phyloP scores from a whole-genome alignment of 768 basidiomycete genomes.

The Suillus bovinus region DNA sequence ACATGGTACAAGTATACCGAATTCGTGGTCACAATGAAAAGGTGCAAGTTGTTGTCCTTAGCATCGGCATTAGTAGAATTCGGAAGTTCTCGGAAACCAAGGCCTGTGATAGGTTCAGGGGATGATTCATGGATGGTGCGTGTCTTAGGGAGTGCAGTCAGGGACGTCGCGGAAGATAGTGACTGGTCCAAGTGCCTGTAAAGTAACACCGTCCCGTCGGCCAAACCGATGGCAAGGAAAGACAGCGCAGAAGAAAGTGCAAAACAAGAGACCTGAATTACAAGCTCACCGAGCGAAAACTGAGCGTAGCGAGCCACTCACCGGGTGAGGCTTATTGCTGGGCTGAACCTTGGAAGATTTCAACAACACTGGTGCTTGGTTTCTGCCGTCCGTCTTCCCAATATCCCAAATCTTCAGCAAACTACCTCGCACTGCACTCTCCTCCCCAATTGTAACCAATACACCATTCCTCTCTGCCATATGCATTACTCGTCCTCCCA shows the following conservation, averaged over 20 bases:
- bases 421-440: constrained; percentile 63
- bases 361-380: constrained; percentile 59
- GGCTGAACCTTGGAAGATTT: constrained; percentile 78
- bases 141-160: constrained; percentile 81
- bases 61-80: constrained; percentile 8
- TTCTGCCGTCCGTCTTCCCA: constrained; percentile 65
- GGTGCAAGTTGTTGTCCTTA: constrained; percentile 44
- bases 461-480: constrained; percentile 81
- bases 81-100: constrained; percentile 75
- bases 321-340: constrained; percentile 77
- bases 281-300: constrained; percentile 2
- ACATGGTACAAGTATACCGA: constrained; percentile 77
- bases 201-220: constrained; percentile 91
- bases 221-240: constrained; percentile 89
- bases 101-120: constrained; percentile 87
- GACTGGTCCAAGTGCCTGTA: constrained; percentile 93
- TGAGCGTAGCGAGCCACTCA: constrained; percentile 29
- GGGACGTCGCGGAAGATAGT: constrained; percentile 62
- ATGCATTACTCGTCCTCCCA: constrained; percentile 79
- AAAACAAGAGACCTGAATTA: constrained; percentile 65
- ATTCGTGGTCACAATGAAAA: constrained; percentile 89
- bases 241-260: constrained; percentile 76
- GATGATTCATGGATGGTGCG: constrained; percentile 81
- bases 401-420: constrained; percentile 91
- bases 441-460: constrained; percentile 92